Conservation (phyloP, 1,284 basidiomycete species). For the Flammula alnicola region DNA sequence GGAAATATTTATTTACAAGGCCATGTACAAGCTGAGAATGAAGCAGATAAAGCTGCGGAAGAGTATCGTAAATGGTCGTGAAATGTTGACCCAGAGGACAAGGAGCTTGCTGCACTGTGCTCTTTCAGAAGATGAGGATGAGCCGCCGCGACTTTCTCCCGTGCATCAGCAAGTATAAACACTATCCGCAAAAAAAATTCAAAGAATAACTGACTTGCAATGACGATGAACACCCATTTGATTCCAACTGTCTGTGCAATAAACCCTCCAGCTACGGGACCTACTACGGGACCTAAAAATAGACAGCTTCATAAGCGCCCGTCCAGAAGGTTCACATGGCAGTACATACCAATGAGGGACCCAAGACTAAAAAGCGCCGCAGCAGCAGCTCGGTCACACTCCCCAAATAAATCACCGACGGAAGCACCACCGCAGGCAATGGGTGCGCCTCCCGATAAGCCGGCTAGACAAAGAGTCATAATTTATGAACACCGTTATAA, state of each 20-base stretch:
- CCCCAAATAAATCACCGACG: conserved; percentile 65
- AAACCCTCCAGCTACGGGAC: conserved; percentile 67
- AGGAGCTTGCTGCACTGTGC: conserved; percentile 46
- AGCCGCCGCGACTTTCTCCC: conserved; percentile 36
- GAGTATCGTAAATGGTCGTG: conserved; percentile 36
- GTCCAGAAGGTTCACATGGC: too few species aligned
- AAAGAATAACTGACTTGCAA: conserved; percentile 40
- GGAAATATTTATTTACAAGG: conserved; percentile 49
- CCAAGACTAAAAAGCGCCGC: conserved; percentile 71
- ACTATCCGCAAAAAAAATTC: background rate
- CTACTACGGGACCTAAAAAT: conserved; percentile 51
- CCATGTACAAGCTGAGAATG: conserved; percentile 68
- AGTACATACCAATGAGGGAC: conserved; percentile 61
- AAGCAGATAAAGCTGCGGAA: conserved; percentile 65
- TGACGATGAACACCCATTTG: conserved; percentile 65
- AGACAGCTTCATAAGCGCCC: background rate
- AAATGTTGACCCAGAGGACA: conserved; percentile 29
- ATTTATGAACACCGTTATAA: background rate
- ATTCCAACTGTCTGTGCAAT: conserved; percentile 60
- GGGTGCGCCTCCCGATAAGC: conserved; percentile 62
- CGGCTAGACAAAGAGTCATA: conserved; percentile 42
- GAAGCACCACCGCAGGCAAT: conserved; percentile 66
- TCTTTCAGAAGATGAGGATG: conserved; percentile 51
- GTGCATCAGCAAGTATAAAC: conserved; percentile 2
- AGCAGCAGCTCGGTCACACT: conserved; percentile 62